Evolutionary conservation across 345 rosid species (phyloP).

Genomic region (Syzygium aqueum): DNA sequence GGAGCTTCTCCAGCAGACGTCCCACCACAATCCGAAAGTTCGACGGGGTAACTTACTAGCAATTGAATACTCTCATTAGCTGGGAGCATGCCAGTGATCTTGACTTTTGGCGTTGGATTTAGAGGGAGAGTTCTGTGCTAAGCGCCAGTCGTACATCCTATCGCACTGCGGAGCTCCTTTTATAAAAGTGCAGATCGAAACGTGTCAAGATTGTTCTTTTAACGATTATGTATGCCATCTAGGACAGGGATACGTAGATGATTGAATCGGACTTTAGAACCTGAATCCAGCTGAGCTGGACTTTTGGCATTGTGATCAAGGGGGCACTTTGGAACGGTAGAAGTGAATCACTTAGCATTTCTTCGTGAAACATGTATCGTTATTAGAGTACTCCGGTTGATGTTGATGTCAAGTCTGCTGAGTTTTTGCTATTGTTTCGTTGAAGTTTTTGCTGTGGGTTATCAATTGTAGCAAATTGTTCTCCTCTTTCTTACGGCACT

Average conservation of each 20-base stretch:
- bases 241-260: not conserved
- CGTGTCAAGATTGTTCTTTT: not conserved
- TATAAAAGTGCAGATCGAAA: not conserved
- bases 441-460: not conserved
- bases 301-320: not conserved
- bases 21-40: conserved; percentile 81
- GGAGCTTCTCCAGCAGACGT: conserved; percentile 76
- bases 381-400: not conserved
- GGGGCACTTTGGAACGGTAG: not conserved
- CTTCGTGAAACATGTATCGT: not conserved
- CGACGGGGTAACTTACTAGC: conserved; percentile 40
- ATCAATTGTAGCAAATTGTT: not conserved
- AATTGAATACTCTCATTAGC: not conserved
- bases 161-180: not conserved
- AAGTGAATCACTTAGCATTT: not conserved
- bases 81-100: not conserved
- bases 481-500: not conserved
- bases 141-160: not conserved
- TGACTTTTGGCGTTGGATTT: not conserved
- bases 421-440: not conserved
- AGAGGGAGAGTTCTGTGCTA: not conserved
- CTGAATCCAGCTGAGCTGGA: not conserved
- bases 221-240: not conserved
- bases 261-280: not conserved
- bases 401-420: not conserved